Evolutionary conservation across 2,329 filamentous ascomycete species (phyloP), one percentile per base, ranked within the genome.

Genomic region (Bipolaris zeicola): DNA sequence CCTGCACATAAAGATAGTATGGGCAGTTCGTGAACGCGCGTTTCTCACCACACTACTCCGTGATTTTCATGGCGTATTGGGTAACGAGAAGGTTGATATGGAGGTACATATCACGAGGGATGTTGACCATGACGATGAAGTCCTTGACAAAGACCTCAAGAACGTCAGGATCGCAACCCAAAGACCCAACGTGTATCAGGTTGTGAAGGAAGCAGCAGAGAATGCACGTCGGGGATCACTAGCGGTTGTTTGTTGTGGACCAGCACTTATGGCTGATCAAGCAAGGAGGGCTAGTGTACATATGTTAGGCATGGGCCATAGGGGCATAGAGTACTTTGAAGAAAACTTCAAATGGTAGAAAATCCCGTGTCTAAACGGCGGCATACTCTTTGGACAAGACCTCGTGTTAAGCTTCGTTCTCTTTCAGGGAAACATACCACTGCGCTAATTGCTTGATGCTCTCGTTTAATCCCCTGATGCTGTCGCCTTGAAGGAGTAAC

Each of bases 311-410:
- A 56, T 56, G 24, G 71, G 72, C 0, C 60, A 61, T 55, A 48
- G 55, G 1, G 63, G 70, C 0, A 65, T 82, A 8, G 74, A 77
- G 47, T 82, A 81, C 62, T 75, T 80, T 37, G 80, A 82, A 59
- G 80, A 82, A 60, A 77, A 76, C 11, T 82, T 81, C 58, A 76
- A 76, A 57, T 80, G 84, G 75, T 73, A 61, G 55, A 4, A 11
- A 31, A 31, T 5, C 10, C 7, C 10, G 28, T 31, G 3, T 5
- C 28, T 31, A 31, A 10, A 31, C 5, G 10, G 3, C 4, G 10
- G 3, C 28, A 31, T 31, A 31, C 28, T 13, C 3, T 3, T 13
- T 31, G 1, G 3, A 31, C 28, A 4, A 11, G 28, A 31, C 28
- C 10, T 13, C 28, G 6, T 16, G 1, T 10, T 44, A 33, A 6